phyloP scores from a whole-genome alignment of 495 filamentous ascomycete genomes.

The Xylaria scruposa region DNA sequence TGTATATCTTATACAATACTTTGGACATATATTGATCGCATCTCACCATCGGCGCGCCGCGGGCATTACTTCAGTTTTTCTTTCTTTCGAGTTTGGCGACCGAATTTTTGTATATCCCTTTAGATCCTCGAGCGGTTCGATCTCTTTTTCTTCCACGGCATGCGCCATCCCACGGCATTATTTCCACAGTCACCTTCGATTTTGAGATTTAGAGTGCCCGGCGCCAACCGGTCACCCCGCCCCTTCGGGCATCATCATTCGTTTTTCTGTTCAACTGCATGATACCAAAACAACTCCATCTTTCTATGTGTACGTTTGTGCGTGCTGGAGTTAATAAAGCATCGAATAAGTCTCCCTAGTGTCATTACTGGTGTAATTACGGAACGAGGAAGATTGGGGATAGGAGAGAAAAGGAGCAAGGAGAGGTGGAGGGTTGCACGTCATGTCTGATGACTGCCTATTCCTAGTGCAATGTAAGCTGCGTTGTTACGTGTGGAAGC shows the following conservation, averaged over 20 bases:
- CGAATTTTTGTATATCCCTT: conserved; percentile 18
- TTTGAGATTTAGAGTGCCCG: conserved; percentile 18
- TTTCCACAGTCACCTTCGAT: neutral
- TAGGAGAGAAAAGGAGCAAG: neutral
- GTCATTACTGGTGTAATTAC: conserved; percentile 9
- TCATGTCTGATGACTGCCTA: neutral
- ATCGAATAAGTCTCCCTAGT: neutral
- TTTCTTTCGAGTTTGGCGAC: neutral
- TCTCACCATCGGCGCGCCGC: conserved; percentile 9
- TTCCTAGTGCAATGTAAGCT: neutral
- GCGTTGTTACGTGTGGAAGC: neutral
- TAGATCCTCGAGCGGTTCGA: neutral
- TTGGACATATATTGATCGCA: conserved; percentile 29
- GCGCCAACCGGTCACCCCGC: conserved; percentile 18
- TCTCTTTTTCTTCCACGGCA: neutral
- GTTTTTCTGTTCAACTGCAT: conserved; percentile 11
- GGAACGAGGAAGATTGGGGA: neutral
- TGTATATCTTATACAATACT: conserved; percentile 37
- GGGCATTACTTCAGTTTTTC: neutral
- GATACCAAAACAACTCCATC: conserved; percentile 16
- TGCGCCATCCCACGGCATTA: neutral
- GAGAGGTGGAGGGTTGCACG: neutral
- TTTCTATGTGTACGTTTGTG: neutral
- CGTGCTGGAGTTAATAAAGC: neutral
- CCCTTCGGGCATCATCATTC: conserved; percentile 6